Percentiles rank a stretch among this genome's conserved stretches.
Conservation (phyloP, 2,329 filamentous ascomycete genomes). For the Colletotrichum trifolii region DNA sequence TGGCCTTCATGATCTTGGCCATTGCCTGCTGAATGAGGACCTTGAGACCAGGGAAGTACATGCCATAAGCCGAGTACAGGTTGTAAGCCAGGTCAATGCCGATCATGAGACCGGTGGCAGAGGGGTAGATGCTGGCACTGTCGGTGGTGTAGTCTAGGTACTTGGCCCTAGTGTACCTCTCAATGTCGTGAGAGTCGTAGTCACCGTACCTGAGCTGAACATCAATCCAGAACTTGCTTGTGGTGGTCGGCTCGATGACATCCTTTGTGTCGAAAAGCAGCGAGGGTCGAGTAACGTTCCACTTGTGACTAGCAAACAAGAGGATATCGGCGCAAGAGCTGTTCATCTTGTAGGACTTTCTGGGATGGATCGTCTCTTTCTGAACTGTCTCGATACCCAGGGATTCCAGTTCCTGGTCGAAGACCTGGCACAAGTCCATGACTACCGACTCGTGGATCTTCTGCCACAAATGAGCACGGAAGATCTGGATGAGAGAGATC, state of each 20-base stretch:
- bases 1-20: conserved; percentile 99
- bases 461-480: conserved; percentile 99
- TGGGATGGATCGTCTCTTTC: conserved; percentile 98
- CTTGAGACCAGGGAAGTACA: conserved; percentile 98
- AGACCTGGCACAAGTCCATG: conserved; percentile 98
- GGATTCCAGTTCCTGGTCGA: conserved; percentile 96
- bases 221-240: conserved; percentile 99
- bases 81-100: conserved; percentile 98
- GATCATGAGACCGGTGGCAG: conserved; percentile 96
- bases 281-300: conserved; percentile 96
- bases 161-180: conserved; percentile 96
- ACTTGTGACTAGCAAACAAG: conserved; percentile 97
- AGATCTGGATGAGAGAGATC: conserved; percentile 98
- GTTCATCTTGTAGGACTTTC: conserved; percentile 99
- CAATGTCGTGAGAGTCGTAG: conserved; percentile 99
- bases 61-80: conserved; percentile 95
- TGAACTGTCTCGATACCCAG: conserved; percentile 97
- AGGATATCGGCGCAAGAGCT: conserved; percentile 98
- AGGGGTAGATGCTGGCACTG: conserved; percentile 98
- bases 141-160: conserved; percentile 99
- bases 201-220: conserved; percentile 97
- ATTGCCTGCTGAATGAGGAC: conserved; percentile 96
- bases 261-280: conserved; percentile 97
- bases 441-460: conserved; percentile 99
- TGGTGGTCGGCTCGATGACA: conserved; percentile 90